Conservation (phyloP, 768 basidiomycete genomes). For the Macrolepiota dolichaula region DNA sequence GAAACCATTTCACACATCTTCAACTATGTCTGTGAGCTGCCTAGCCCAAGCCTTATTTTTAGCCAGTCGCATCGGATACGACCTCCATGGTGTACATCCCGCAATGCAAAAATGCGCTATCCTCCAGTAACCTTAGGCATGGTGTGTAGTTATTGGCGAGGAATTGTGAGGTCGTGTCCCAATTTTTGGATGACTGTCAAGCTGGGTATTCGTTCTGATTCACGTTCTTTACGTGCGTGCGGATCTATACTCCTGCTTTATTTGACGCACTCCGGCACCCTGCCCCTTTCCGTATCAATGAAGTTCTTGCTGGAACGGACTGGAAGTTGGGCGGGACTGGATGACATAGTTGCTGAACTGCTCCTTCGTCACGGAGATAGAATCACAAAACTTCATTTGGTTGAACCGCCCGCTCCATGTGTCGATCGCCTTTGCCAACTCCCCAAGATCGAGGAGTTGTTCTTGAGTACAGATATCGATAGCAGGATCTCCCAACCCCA, state of each 20-base stretch:
- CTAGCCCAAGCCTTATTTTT: too few species aligned
- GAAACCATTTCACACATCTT: too few species aligned
- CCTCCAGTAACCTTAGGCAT: not conserved
- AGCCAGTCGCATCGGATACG: not conserved
- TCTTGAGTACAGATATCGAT: not conserved
- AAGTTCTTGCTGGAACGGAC: not conserved
- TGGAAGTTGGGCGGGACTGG: not conserved
- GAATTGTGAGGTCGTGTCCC: not conserved
- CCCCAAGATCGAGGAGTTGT: not conserved
- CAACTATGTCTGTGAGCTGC: too few species aligned
- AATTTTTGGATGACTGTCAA: not conserved
- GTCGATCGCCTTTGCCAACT: not conserved
- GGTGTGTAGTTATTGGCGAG: not conserved
- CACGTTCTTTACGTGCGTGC: too few species aligned
- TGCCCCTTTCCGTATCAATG: not conserved
- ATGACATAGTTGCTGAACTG: not conserved
- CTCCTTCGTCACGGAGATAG: not conserved
- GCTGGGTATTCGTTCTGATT: not conserved
- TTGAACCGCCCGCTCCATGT: not conserved
- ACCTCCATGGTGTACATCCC: not conserved
- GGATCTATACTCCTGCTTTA: not conserved
- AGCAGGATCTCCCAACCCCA: not conserved
- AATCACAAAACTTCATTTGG: not conserved
- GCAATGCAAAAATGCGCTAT: not conserved
- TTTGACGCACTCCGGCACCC: not conserved